Evolutionary conservation across 2,329 filamentous ascomycete species (phyloP).

Genomic region (Talaromyces sp.): DNA sequence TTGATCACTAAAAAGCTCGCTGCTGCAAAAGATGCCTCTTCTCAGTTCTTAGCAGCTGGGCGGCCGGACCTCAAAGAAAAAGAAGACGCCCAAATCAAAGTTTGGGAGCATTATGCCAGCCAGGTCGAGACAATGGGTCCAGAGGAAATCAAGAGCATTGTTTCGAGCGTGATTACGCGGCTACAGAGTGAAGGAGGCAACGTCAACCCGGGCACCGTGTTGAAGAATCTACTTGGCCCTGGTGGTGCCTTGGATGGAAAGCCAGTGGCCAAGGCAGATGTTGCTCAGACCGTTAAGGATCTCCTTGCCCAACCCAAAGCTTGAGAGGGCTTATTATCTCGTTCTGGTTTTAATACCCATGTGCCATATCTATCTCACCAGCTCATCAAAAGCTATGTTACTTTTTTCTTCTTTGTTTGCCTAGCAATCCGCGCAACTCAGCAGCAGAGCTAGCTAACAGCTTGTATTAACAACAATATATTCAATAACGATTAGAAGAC

Average conservation of each 20-base stretch:
- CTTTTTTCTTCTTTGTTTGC: neutral
- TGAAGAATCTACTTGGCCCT: slow-evolving; percentile 37
- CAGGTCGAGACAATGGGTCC: slow-evolving; percentile 36
- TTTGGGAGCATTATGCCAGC: slow-evolving; percentile 41
- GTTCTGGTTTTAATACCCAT: neutral
- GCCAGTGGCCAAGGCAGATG: slow-evolving; percentile 36
- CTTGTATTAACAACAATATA: neutral
- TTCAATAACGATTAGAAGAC: neutral
- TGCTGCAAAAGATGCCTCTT: slow-evolving; percentile 31
- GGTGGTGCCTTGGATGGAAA: slow-evolving; percentile 41
- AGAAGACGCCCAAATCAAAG: slow-evolving; percentile 37
- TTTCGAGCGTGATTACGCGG: slow-evolving; percentile 29
- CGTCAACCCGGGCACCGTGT: slow-evolving; percentile 30
- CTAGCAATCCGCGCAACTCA: neutral
- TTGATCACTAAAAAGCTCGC: slow-evolving; percentile 41
- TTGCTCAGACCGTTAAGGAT: slow-evolving; percentile 37
- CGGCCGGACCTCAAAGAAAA: slow-evolving; percentile 41
- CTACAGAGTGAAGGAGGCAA: slow-evolving; percentile 32
- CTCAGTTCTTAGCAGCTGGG: slow-evolving; percentile 36
- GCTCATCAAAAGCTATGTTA: neutral
- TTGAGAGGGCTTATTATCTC: neutral
- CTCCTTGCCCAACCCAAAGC: slow-evolving; percentile 19
- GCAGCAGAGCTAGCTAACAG: neutral
- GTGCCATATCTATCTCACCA: neutral
- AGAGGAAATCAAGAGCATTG: slow-evolving; percentile 35